Evolutionary conservation across 2,329 filamentous ascomycete genomes (phyloP).

Genomic region (Dactylellina cionopaga): DNA sequence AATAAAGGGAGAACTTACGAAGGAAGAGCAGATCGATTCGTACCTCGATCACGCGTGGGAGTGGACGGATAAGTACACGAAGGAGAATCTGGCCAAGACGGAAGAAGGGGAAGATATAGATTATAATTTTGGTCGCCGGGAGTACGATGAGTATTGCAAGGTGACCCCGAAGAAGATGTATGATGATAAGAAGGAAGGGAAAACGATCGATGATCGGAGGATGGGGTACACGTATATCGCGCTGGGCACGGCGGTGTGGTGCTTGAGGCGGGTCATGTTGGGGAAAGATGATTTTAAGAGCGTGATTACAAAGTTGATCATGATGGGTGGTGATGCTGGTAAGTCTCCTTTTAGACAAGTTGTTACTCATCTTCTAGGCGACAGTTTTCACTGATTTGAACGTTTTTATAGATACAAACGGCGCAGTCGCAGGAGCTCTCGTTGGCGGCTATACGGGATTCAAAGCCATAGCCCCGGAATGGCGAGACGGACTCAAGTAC

Average conservation of each 20-base stretch:
- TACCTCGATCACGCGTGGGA: constrained; percentile 61
- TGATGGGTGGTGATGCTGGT: constrained; percentile 66
- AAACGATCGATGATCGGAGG: constrained; percentile 64
- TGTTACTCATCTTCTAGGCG: not conserved
- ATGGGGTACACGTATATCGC: constrained; percentile 69
- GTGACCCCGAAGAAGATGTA: constrained; percentile 56
- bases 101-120: constrained; percentile 55
- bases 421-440: constrained; percentile 66
- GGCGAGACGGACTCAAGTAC: constrained; percentile 64
- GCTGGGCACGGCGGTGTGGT: constrained; percentile 64
- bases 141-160: constrained; percentile 62
- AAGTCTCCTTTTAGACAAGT: not conserved
- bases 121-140: constrained; percentile 60
- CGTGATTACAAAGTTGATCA: constrained; percentile 65
- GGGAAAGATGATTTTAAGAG: constrained; percentile 62
- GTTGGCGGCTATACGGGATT: constrained; percentile 65
- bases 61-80: constrained; percentile 62
- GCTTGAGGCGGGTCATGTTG: constrained; percentile 63
- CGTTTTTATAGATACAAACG: constrained; percentile 64
- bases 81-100: constrained; percentile 60
- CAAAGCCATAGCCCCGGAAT: constrained; percentile 64
- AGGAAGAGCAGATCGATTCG: constrained; percentile 62
- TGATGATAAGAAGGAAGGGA: constrained; percentile 58
- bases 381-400: not conserved
- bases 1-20: constrained; percentile 62